phyloP scores from a whole-genome alignment of 2,329 filamentous ascomycete genomes.

The Nothophoma quercina region DNA sequence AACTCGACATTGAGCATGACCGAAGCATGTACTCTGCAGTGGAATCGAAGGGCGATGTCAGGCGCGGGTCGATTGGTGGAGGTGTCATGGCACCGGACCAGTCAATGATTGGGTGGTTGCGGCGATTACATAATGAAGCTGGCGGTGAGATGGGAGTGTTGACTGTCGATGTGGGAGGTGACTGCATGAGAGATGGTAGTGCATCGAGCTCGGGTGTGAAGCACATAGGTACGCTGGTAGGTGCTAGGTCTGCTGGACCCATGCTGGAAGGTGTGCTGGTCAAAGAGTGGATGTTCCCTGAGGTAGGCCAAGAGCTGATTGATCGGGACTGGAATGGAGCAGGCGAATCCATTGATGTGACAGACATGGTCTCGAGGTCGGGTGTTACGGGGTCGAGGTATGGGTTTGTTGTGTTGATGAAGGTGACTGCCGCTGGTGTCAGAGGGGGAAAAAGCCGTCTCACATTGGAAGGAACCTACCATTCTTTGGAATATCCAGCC shows the following conservation, averaged over 20 bases:
- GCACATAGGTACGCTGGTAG: slow-evolving; percentile 48
- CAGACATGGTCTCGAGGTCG: slow-evolving; percentile 44
- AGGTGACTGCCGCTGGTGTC: slow-evolving; percentile 58
- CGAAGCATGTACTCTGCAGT: slow-evolving; percentile 36
- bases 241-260: slow-evolving; percentile 64
- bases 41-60: slow-evolving; percentile 41
- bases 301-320: slow-evolving; percentile 37
- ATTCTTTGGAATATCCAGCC: slow-evolving; percentile 68
- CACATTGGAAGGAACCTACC: slow-evolving; percentile 50
- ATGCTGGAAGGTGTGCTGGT: slow-evolving; percentile 52
- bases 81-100: slow-evolving; percentile 39
- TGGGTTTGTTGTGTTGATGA: slow-evolving; percentile 68
- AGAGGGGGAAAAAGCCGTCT: slow-evolving; percentile 8
- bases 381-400: slow-evolving; percentile 59
- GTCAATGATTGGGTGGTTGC: slow-evolving; percentile 63
- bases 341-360: slow-evolving; percentile 43
- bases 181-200: slow-evolving; percentile 40
- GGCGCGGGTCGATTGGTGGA: slow-evolving; percentile 46
- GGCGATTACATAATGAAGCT: slow-evolving; percentile 55
- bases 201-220: slow-evolving; percentile 41
- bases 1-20: slow-evolving; percentile 34
- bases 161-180: slow-evolving; percentile 38
- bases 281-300: slow-evolving; percentile 34
- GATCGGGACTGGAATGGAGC: slow-evolving; percentile 38
- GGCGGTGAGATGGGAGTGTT: slow-evolving; percentile 52